Base-by-base conservation (phyloP, 139 green algal genomes). In the Gonium pectorale region DNA sequence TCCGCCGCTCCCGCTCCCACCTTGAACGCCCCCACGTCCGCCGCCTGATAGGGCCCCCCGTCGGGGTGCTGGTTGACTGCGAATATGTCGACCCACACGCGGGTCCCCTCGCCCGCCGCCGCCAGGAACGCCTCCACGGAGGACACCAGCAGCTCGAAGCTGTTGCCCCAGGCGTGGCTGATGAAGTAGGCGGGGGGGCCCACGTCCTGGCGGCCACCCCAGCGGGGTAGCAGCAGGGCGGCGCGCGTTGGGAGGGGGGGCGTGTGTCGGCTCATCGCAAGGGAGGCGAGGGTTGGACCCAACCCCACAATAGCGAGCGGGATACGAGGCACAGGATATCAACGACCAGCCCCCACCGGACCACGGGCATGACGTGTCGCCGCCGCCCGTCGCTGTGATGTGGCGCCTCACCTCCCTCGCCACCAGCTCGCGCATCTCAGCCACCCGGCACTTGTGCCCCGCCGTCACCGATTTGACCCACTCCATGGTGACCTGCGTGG, bases 71-170 rank as follows among this genome's bases (percentile, higher is more conserved):
- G 64, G 35, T 70, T 70, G 9, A 74, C 67, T 7, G 67, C 67
- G 7, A 74, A 35, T 22, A 74, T 74, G 67, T 74, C 67, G 8
- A 74, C 8, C 67, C 67, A 74, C 67, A 74, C 67, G 31, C 38
- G 24, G 3, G 67, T 74, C 24, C 21, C 40, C 1, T 74, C 40
- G 0, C 13, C 38, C 24, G 67, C 67, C 7, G 6, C 27, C 26
- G 38, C 7, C 40, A 74, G 67, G 4, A 37, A 35, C 2, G 11
- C 5, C 26, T 56, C 40, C 6, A 74, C 40, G 2, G 24, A 19
- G 6, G 3, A 26, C 67, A 74, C 8, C 67, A 74, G 67, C 40
- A 43, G 5, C 26, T 37, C 38, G 26, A 74, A 56, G 24, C 26
- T 9, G 40, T 74, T 74, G 40, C 54, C 54, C 67, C 67, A 68